Evolutionary conservation across 306 rosid species (phyloP).

Genomic region (Notholithocarpus densiflorus): DNA sequence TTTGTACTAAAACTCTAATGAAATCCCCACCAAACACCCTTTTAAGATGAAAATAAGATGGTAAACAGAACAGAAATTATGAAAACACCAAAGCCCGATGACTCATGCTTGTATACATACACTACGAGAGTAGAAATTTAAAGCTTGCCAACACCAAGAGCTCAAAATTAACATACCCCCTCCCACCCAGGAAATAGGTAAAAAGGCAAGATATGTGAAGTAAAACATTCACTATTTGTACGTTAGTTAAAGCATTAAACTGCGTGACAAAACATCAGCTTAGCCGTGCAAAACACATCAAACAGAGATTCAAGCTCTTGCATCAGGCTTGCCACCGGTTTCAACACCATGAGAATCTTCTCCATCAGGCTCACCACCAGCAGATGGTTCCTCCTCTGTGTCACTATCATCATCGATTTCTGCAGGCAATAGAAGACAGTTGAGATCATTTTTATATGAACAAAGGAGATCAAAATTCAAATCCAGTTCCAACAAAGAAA

Average conservation of each 20-base stretch:
- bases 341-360: neutral
- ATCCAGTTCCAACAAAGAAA: neutral
- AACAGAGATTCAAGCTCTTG: neutral
- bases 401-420: constrained; percentile 17
- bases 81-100: neutral
- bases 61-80: neutral
- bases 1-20: too few species aligned
- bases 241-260: neutral
- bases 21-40: too few species aligned
- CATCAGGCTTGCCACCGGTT: neutral
- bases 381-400: constrained; percentile 22
- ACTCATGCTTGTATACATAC: neutral
- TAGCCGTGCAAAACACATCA: neutral
- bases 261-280: neutral
- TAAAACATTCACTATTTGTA: neutral
- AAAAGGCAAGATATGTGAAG: neutral
- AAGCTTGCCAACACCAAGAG: neutral
- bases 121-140: neutral
- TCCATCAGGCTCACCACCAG: constrained; percentile 6
- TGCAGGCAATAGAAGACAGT: neutral
- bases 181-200: neutral
- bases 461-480: neutral
- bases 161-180: neutral
- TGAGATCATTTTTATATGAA: neutral
- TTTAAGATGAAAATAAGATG: neutral